These are phyloP conservation scores for Globisporangium emineosum DNA, from an alignment of 352 stramenopile genomes.

Conservation along the genomic window DNA sequence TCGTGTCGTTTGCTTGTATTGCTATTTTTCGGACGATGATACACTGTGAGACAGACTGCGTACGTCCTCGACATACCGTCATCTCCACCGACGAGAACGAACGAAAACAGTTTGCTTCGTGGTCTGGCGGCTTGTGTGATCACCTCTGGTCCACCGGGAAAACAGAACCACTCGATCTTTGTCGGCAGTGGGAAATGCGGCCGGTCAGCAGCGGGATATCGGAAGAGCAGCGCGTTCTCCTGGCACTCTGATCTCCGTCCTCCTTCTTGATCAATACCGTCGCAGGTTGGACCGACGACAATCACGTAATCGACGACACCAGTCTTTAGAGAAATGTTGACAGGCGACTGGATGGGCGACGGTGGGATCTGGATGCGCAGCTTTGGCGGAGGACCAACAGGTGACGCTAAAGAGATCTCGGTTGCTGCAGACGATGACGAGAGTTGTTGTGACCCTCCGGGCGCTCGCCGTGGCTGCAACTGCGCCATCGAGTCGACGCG, in stretches of 20 bases:
- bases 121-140: slow-evolving; percentile 43
- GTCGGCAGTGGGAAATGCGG: slow-evolving; percentile 68
- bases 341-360: slow-evolving; percentile 9
- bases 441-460: background rate
- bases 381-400: slow-evolving; percentile 19
- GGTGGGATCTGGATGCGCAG: slow-evolving; percentile 11
- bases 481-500: slow-evolving; percentile 22
- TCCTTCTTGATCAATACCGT: slow-evolving; percentile 4
- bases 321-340: slow-evolving; percentile 38
- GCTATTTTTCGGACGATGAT: slow-evolving; percentile 32
- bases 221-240: slow-evolving; percentile 61
- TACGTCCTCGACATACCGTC: slow-evolving; percentile 73
- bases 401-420: slow-evolving; percentile 37
- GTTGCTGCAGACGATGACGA: slow-evolving; percentile 15
- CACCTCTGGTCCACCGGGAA: slow-evolving; percentile 64
- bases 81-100: slow-evolving; percentile 71
- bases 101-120: slow-evolving; percentile 65
- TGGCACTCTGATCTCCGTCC: slow-evolving; percentile 9
- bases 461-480: slow-evolving; percentile 18
- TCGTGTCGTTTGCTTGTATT: slow-evolving; percentile 4
- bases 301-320: slow-evolving; percentile 81
- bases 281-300: slow-evolving; percentile 40
- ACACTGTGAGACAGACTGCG: slow-evolving; percentile 67
- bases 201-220: slow-evolving; percentile 56
- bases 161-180: slow-evolving; percentile 90